Evolutionary conservation across 306 rosid genomes (phyloP).

Genomic region (Psophocarpus tetragonolobus): DNA sequence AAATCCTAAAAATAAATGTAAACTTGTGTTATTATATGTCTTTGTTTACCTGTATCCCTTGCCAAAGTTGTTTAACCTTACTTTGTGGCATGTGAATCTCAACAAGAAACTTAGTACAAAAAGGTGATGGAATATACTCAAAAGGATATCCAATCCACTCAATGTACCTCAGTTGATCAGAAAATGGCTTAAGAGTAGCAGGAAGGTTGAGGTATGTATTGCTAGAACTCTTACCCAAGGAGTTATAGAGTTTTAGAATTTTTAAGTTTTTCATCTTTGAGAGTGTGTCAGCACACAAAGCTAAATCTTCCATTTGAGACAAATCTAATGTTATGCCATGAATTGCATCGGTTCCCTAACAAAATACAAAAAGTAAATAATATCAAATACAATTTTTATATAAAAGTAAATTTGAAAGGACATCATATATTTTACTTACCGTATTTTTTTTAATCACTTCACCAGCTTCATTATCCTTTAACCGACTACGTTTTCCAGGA

Average conservation of each 20-base stretch:
- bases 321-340: conserved; percentile 30
- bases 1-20: background rate
- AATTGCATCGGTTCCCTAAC: conserved; percentile 32
- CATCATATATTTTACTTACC: background rate
- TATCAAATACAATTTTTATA: background rate
- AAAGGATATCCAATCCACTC: conserved; percentile 31
- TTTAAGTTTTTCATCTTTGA: conserved; percentile 25
- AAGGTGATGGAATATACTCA: conserved; percentile 13
- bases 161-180: conserved; percentile 22
- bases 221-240: background rate
- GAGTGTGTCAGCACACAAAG: conserved; percentile 8
- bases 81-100: conserved; percentile 14
- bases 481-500: conserved; percentile 3
- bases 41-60: conserved; percentile 28
- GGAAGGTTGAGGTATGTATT: conserved; percentile 1
- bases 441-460: conserved; percentile 16
- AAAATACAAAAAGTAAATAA: background rate
- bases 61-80: conserved; percentile 33
- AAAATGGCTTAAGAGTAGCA: background rate
- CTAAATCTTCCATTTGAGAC: background rate
- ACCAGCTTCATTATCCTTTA: conserved; percentile 1
- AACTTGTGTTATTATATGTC: background rate
- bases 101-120: conserved; percentile 16
- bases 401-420: background rate
- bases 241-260: background rate